phyloP scores from a whole-genome alignment of 352 stramenopile genomes.

The Phytophthora melonis region DNA sequence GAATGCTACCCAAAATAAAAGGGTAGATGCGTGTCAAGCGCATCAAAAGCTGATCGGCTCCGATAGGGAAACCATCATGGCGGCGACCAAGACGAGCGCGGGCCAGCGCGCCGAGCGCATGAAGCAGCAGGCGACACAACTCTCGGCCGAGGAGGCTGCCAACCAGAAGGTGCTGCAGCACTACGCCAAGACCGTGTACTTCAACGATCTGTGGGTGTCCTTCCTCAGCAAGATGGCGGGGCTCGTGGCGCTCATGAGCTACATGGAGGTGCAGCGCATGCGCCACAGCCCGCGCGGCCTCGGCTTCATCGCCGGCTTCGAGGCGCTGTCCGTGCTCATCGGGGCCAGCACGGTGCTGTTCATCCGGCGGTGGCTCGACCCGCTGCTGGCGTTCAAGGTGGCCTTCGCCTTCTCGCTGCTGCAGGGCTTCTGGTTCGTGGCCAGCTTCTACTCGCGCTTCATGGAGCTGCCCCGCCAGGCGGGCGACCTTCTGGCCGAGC shows the following conservation, averaged over 20 bases:
- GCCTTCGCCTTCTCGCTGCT: constrained; percentile 80
- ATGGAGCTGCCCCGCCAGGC: constrained; percentile 53
- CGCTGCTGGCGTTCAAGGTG: constrained; percentile 80
- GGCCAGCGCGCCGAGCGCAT: constrained; percentile 26
- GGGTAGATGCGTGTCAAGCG: not conserved
- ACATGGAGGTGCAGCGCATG: constrained; percentile 71
- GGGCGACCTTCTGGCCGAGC: constrained; percentile 67
- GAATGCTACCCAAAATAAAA: not conserved
- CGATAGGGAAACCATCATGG: not conserved
- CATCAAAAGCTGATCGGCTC: not conserved
- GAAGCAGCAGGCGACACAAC: constrained; percentile 34
- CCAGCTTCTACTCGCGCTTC: constrained; percentile 59
- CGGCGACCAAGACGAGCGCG: constrained; percentile 30
- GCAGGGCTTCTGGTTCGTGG: constrained; percentile 72
- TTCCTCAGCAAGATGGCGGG: constrained; percentile 83
- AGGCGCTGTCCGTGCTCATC: constrained; percentile 69
- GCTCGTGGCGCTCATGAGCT: constrained; percentile 74
- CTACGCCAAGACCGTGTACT: constrained; percentile 87
- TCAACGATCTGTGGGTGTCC: constrained; percentile 87
- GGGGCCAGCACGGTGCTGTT: constrained; percentile 66
- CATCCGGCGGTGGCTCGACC: constrained; percentile 65
- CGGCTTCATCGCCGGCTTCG: constrained; percentile 68
- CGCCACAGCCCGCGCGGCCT: constrained; percentile 52
- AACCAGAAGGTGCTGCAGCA: constrained; percentile 82
- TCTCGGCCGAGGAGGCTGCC: constrained; percentile 43